These are phyloP conservation scores for Blastobotrys proliferans DNA, from an alignment of 1,139 yeast species.

Conservation along the genomic window DNA sequence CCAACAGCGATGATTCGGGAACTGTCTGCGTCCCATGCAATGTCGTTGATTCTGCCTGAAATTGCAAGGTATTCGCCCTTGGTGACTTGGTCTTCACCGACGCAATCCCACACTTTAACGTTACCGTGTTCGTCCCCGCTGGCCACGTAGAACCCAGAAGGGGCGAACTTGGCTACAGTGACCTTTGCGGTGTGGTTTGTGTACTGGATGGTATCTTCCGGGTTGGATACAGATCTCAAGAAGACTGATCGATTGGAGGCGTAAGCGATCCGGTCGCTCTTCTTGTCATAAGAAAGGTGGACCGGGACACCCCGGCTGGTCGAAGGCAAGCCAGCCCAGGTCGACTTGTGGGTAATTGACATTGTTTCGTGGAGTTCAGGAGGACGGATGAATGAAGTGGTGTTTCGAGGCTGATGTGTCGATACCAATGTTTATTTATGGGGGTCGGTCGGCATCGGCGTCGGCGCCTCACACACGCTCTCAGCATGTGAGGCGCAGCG, in stretches of 20 bases:
- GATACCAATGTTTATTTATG: too few relatives aligned
- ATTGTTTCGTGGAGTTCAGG: neutral
- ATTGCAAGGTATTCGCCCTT: conserved; percentile 82
- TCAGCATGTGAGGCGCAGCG: too few relatives aligned
- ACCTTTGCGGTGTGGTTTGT: conserved; percentile 66
- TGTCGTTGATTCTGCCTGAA: conserved; percentile 75
- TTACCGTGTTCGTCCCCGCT: conserved; percentile 89
- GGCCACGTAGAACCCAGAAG: conserved; percentile 85
- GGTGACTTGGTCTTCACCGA: conserved; percentile 54
- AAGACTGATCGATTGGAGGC: conserved; percentile 77
- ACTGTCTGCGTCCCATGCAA: conserved; percentile 92
- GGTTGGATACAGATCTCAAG: conserved; percentile 58
- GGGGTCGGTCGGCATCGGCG: too few relatives aligned
- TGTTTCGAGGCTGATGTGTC: neutral
- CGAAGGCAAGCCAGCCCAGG: conserved; percentile 71
- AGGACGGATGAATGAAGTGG: neutral
- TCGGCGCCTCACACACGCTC: too few relatives aligned
- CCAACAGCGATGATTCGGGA: conserved; percentile 90
- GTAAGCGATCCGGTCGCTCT: conserved; percentile 68
- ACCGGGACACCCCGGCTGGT: conserved; percentile 69
- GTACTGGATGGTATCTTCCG: conserved; percentile 55
- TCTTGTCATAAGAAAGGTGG: conserved; percentile 68
- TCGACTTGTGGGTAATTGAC: conserved; percentile 18
- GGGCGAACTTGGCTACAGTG: conserved; percentile 81
- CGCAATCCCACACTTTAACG: conserved; percentile 83